Conservation (phyloP, 768 basidiomycete species). For the Boletus coccyginus region DNA sequence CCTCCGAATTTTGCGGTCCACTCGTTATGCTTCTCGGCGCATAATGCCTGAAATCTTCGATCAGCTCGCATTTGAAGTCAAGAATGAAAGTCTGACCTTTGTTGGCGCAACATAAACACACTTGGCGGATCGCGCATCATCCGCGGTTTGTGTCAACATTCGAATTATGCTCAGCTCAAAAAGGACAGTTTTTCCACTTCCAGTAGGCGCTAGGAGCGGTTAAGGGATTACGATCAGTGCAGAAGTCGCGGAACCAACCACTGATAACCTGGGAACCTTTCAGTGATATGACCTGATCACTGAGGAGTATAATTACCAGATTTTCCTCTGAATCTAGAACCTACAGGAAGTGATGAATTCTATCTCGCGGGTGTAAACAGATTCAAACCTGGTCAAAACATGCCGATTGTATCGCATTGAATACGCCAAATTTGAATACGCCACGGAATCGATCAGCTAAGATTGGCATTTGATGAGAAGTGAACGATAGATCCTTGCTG, state of each 20-base stretch:
- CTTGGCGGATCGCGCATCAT: constrained; percentile 42
- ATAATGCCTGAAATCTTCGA: constrained; percentile 62
- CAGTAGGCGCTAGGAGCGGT: constrained; percentile 74
- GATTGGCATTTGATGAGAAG: constrained; percentile 6
- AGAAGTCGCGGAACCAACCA: constrained; percentile 39
- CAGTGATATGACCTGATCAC: constrained; percentile 3
- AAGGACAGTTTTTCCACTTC: constrained; percentile 92
- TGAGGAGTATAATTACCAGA: constrained; percentile 41
- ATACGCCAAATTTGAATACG: constrained; percentile 84
- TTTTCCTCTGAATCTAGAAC: constrained; percentile 60
- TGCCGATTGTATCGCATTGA: constrained; percentile 87
- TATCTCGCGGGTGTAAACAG: neutral
- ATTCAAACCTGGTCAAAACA: constrained; percentile 68
- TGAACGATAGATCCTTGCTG: neutral
- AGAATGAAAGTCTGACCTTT: constrained; percentile 48
- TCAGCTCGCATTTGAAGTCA: neutral
- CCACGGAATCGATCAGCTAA: constrained; percentile 78
- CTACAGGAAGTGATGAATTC: constrained; percentile 34
- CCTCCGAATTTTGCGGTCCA: constrained; percentile 81
- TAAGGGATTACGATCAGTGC: constrained; percentile 1
- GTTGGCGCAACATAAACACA: constrained; percentile 94
- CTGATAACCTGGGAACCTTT: constrained; percentile 58
- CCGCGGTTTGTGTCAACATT: constrained; percentile 49
- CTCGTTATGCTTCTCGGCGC: constrained; percentile 78
- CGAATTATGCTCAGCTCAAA: constrained; percentile 90